Percentiles rank a stretch among this genome's conserved stretches.
Evolutionary conservation across 805 yeast genomes (phyloP).

Genomic region (Metschnikowia hibisci): DNA sequence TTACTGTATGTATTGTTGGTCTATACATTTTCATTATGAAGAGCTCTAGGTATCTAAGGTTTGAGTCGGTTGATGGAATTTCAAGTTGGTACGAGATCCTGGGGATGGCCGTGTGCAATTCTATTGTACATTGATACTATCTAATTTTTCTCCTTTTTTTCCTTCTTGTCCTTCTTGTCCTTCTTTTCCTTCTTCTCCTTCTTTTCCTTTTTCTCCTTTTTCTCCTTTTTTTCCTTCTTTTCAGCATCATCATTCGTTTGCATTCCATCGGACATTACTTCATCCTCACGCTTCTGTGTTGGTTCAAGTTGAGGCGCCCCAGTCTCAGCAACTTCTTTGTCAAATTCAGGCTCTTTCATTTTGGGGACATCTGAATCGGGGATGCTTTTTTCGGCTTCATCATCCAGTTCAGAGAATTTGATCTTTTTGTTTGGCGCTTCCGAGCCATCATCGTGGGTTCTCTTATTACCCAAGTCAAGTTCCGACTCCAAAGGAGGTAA

Average conservation of each 20-base stretch:
- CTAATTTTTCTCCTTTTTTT: conserved; percentile 17
- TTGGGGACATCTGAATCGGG: conserved; percentile 6
- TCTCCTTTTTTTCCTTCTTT: conserved; percentile 11
- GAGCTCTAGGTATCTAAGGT: no score
- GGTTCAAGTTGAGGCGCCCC: conserved; percentile 7
- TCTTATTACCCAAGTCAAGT: conserved; percentile 10
- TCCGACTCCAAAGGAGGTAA: conserved; percentile 56
- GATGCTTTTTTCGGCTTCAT: conserved; percentile 11
- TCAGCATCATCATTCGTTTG: conserved; percentile 14
- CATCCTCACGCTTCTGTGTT: conserved; percentile 5
- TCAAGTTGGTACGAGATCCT: no score
- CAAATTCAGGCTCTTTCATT: conserved; percentile 5
- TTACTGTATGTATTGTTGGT: no score
- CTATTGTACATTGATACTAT: conserved; percentile 5
- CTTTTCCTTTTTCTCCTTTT: conserved; percentile 19
- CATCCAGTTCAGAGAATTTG: conserved; percentile 17
- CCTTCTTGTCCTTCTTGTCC: conserved; percentile 25
- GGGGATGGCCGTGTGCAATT: no score
- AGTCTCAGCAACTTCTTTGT: conserved; percentile 3
- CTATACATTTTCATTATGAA: no score
- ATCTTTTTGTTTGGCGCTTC: conserved; percentile 23
- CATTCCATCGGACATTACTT: conserved; percentile 3
- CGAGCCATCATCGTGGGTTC: conserved; percentile 6
- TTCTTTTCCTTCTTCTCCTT: conserved; percentile 25
- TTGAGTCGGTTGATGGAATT: no score